Base-by-base conservation (phyloP, 208 protist genomes). In the Tritrichomonas foetus region DNA sequence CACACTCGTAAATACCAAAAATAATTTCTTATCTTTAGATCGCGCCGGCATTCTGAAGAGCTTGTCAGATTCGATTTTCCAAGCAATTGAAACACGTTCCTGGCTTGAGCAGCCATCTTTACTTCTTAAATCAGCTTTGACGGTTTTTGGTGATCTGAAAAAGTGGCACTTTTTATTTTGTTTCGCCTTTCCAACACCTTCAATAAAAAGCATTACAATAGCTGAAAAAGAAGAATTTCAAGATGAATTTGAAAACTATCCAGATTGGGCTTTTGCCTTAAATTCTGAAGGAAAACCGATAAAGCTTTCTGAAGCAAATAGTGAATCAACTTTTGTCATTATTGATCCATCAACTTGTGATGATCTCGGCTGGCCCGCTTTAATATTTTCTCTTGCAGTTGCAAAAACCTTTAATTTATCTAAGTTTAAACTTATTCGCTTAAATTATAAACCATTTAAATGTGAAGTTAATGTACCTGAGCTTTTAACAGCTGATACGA, bases 71-170 rank as follows among this genome's bases (percentile, higher is more conserved):
- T 33, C 44, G 2, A 89, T 89, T 13, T 53, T 39, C 47, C 27
- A 89, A 16, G 27, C 41, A 57, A 89, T 89, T 36, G 47, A 53
- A 16, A 39, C 78, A 11, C 14, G n/a, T 8, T 16, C 33, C 27
- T 89, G 78, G 33, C 30, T 96, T 13, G 50, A 75, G 3, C 69
- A 97, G 66, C 96, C 96, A 8, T 72, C 64, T 13, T 94, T 95
- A n/a, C 93, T 98, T 11, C 66, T 57, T 20, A 94, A 94, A 89
- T 97, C 98, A 53, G 94, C 97, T 22, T 94, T 99, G 44, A 96
- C 97, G 50, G 97, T 97, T 3, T 99, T 96, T 95, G 96, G 97
- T 3, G 98, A 99, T 94, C 96, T 99, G 5, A 99, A 99, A 95
- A 95, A 95, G 50, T 97, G 98, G 96, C 94, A 96, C 30, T 99